Evolutionary conservation across 2,329 filamentous ascomycete genomes (phyloP), one percentile per base, ranked within the genome.

Genomic region (Leptoxyphium fumago): DNA sequence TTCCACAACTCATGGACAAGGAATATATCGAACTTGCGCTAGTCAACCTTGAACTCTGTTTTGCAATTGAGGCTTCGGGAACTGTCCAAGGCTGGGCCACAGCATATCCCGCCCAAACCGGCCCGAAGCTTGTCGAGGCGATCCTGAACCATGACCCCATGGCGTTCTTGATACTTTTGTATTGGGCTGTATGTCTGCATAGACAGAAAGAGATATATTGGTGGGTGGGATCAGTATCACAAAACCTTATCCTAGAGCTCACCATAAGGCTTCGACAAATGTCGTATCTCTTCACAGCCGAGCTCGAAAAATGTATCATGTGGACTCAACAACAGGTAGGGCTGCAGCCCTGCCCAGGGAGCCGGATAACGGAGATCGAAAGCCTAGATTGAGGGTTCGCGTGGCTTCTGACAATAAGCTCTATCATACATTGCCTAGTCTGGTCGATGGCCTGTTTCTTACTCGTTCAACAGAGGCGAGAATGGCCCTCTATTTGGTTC

Each of bases 401-500:
- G 4, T 36, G 4, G 3, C 32, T 13, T 9, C 9, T 13, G 32
- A 36, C 32, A 36, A 36, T 5, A 36, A 5, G 15, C 32, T 36
- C 32, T 15, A 15, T 36, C 32, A 5, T 36, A 13, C 32, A 15
- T 15, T 13, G 32, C 11, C 3, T 26, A 26, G 3, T 36, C 32
- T 36, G 13, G 32, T 9, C 5, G 32, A 9, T 5, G 32, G 5
- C 3, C 32, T 13, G 32, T 13, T 13, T 15, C 15, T 15, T 36
- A 13, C 13, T 13, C 15, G 11, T 36, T 9, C 11, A 36, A 5
- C 32, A 13, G 13, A 13, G 15, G 32, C 32, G 32, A 36, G 15
- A 13, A 36, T 36, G 32, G 32, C 13, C 3, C 15, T 13, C 21
- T 26, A 9, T 36, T 36, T 13, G 32, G 32, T 38, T 61, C 45